phyloP scores from a whole-genome alignment of 2,329 filamentous ascomycete genomes.

The Purpureocillium lavendulum region DNA sequence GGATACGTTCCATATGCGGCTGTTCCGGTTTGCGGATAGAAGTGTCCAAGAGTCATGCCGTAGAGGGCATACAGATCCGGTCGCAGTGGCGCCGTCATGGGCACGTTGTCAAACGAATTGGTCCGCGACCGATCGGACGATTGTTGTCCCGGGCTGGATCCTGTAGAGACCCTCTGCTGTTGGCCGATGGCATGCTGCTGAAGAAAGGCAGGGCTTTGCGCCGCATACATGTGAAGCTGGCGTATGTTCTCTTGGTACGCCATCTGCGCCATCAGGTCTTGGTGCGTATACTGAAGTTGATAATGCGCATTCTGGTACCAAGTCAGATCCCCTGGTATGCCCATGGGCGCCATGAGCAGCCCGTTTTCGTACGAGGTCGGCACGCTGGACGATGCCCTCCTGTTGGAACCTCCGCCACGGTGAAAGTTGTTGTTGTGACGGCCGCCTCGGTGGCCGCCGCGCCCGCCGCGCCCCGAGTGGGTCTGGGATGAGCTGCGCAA shows the following conservation, averaged over 20 bases:
- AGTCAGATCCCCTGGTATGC: constrained; percentile 37
- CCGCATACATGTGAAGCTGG: constrained; percentile 25
- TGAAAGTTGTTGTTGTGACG: constrained; percentile 34
- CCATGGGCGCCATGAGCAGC: constrained; percentile 35
- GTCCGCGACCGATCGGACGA: constrained; percentile 47
- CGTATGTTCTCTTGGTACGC: constrained; percentile 29
- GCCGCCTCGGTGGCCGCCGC: constrained; percentile 39
- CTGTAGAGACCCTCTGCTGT: constrained; percentile 19
- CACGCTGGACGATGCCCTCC: constrained; percentile 45
- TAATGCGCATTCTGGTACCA: constrained; percentile 38
- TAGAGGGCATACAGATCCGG: constrained; percentile 49
- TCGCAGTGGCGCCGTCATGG: constrained; percentile 48
- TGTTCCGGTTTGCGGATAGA: constrained; percentile 33
- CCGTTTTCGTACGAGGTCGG: constrained; percentile 37
- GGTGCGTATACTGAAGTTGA: constrained; percentile 31
- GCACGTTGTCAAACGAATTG: constrained; percentile 55
- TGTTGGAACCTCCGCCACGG: constrained; percentile 30
- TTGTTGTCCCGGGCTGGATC: constrained; percentile 17
- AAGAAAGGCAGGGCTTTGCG: constrained; percentile 20
- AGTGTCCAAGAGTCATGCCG: constrained; percentile 31
- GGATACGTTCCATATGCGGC: constrained; percentile 44
- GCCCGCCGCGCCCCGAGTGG: constrained; percentile 38
- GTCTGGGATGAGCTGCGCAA: constrained; percentile 55
- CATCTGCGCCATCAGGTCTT: constrained; percentile 32
- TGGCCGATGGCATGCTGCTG: constrained; percentile 27